These are phyloP conservation scores for Globisporangium emineosum DNA, from an alignment of 352 stramenopile genomes.

Conservation along the genomic window DNA sequence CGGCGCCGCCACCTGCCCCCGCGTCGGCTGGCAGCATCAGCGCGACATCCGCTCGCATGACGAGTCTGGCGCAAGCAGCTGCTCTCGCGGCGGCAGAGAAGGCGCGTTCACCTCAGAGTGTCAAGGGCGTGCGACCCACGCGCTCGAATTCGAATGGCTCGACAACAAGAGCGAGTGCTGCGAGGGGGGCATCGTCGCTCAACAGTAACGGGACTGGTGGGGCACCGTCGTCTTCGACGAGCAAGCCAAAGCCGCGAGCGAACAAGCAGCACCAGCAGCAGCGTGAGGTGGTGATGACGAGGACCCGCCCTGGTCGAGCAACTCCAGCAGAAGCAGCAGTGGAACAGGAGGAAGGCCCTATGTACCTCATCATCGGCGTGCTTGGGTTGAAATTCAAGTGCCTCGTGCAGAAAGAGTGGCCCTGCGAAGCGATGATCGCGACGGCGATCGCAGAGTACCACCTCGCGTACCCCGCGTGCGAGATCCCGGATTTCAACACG, in stretches of 20 bases:
- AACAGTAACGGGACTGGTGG: background rate
- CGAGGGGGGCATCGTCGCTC: background rate
- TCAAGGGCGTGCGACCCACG: slow-evolving; percentile 5
- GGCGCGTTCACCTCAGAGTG: background rate
- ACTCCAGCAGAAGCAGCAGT: slow-evolving; percentile 1
- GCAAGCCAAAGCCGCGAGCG: slow-evolving; percentile 8
- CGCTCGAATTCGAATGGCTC: slow-evolving; percentile 13
- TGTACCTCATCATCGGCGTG: slow-evolving; percentile 45
- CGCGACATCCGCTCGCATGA: slow-evolving; percentile 10
- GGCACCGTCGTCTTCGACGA: slow-evolving; percentile 1
- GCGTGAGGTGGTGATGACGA: slow-evolving; percentile 22
- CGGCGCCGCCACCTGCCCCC: slow-evolving; percentile 10
- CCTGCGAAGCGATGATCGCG: slow-evolving; percentile 65
- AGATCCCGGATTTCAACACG: slow-evolving; percentile 74
- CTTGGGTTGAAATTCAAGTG: slow-evolving; percentile 57
- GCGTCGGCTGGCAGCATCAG: slow-evolving; percentile 2
- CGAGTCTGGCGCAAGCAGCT: slow-evolving; percentile 18
- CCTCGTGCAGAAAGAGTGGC: slow-evolving; percentile 53
- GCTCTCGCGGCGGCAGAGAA: slow-evolving; percentile 14
- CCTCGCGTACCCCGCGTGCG: slow-evolving; percentile 43
- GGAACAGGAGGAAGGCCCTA: slow-evolving; percentile 19
- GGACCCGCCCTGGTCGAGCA: slow-evolving; percentile 21
- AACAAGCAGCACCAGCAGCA: slow-evolving; percentile 10
- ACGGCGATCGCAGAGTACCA: slow-evolving; percentile 67
- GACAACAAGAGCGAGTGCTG: background rate